Evolutionary conservation across 1,284 basidiomycete species (phyloP), one percentile per base, ranked within the genome.

Genomic region (Rhodotorula glutinis): DNA sequence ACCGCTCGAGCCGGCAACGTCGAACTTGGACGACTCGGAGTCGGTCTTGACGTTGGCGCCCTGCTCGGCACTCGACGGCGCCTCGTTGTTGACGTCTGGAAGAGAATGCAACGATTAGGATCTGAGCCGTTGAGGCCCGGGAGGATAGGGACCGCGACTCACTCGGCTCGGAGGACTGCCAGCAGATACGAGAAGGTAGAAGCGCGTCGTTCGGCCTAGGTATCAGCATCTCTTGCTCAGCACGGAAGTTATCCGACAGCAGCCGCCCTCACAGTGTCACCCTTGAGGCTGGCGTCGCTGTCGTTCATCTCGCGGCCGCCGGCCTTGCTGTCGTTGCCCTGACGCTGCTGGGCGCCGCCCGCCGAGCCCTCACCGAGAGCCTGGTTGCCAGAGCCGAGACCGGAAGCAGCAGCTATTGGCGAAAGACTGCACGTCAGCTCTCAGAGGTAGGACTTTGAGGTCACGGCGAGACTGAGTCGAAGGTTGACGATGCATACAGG

Each of bases 11-110:
- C 67, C 67, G 23, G 57, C 67, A 38, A 8, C 27, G 27, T 25
- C 29, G 58, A 69, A 69, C 51, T 69, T 60, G 27, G 27, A 29
- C 25, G 58, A 60, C 49, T 58, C 56, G 8, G 40, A 11, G 46
- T 62, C 66, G 38, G 66, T 68, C 57, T 66, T 63, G 67, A 69
- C 47, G 49, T 60, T 57, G 41, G 67, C 63, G 23, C 63, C 64
- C n/a, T 51, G 52, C 29, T 52, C 21, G 14, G 46, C 65, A n/a
- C 27, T 44, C 19, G 70, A 61, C 16, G 67, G 66, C 38, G 53
- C 57, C 52, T 71, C 70, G 70, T 71, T 71, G 64, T 71, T 71
- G 56, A 71, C 64, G 67, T 69, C 70, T 71, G 62, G 1, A 21
- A 1, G 41, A 14, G 25, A 14, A 23, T n/a, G n/a, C n/a, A n/a